Conservation (phyloP, 768 basidiomycete genomes). For the Calocybe cyanea region DNA sequence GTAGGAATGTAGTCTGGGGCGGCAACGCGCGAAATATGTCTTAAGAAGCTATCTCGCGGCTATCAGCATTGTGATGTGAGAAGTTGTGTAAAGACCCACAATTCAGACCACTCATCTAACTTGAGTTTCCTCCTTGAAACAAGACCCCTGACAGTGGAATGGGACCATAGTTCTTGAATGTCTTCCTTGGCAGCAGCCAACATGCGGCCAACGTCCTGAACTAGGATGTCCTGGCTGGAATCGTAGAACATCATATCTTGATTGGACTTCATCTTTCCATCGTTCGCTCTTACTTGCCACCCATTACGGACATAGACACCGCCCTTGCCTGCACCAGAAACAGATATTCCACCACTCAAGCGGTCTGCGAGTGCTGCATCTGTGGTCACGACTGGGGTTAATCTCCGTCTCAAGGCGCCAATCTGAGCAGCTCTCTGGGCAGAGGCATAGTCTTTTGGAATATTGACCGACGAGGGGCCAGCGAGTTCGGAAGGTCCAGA, state of each 20-base stretch:
- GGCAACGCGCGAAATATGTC: constrained; percentile 69
- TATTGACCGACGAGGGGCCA: constrained; percentile 21
- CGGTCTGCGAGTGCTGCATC: constrained; percentile 67
- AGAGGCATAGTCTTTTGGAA: constrained; percentile 25
- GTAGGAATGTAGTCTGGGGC: constrained; percentile 68
- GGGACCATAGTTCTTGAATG: constrained; percentile 68
- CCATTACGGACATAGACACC: constrained; percentile 75
- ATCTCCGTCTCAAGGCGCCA: constrained; percentile 52
- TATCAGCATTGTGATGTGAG: constrained; percentile 13
- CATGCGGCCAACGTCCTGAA: constrained; percentile 59
- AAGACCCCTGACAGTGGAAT: constrained; percentile 65
- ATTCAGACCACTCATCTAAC: constrained; percentile 86
- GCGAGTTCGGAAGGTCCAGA: constrained; percentile 15
- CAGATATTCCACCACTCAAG: constrained; percentile 68
- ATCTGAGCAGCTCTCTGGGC: constrained; percentile 41
- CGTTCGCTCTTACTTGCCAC: constrained; percentile 71
- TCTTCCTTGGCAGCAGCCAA: constrained; percentile 58
- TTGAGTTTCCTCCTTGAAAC: constrained; percentile 67
- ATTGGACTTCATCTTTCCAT: constrained; percentile 35
- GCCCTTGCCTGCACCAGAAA: constrained; percentile 74
- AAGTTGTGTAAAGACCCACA: constrained; percentile 45
- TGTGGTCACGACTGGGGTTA: constrained; percentile 56
- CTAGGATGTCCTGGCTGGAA: constrained; percentile 46
- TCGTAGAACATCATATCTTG: constrained; percentile 30
- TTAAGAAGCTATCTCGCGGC: constrained; percentile 55